phyloP scores from a whole-genome alignment of 1,139 yeast species.

The Suhomyces taliae region DNA sequence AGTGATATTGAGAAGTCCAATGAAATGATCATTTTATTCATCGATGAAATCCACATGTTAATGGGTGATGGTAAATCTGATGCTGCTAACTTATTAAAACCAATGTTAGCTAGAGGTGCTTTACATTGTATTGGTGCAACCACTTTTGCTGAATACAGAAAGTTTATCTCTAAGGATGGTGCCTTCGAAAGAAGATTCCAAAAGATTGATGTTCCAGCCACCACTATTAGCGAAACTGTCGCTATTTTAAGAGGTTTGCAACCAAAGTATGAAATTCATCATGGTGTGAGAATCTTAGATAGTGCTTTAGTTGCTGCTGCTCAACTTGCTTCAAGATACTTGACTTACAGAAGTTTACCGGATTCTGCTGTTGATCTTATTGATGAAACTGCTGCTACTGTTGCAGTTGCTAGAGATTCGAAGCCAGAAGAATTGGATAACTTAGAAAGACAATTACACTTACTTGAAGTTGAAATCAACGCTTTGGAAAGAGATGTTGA shows the following conservation, averaged over 20 bases:
- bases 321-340: constrained; percentile 88
- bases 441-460: constrained; percentile 86
- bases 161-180: constrained; percentile 92
- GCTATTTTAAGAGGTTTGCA: constrained; percentile 96
- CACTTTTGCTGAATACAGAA: constrained; percentile 90
- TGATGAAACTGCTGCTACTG: constrained; percentile 96
- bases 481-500: constrained; percentile 96
- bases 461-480: constrained; percentile 91
- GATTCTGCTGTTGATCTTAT: constrained; percentile 97
- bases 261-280: constrained; percentile 95
- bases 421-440: constrained; percentile 96
- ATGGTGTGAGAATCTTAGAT: constrained; percentile 95
- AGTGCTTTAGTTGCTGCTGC: constrained; percentile 95
- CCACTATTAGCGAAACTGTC: constrained; percentile 88
- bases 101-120: constrained; percentile 94
- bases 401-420: constrained; percentile 97
- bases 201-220: constrained; percentile 92
- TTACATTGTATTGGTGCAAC: constrained; percentile 99
- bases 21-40: constrained; percentile 82
- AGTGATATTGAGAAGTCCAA: constrained; percentile 89
- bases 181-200: constrained; percentile 99
- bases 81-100: constrained; percentile 95
- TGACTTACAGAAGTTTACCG: constrained; percentile 94
- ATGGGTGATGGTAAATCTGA: constrained; percentile 97
- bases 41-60: constrained; percentile 97